Evolutionary conservation across 192 early-diverging fungal genomes (phyloP), one percentile per base, ranked within the genome.

Genomic region (Coemansia javaensis): DNA sequence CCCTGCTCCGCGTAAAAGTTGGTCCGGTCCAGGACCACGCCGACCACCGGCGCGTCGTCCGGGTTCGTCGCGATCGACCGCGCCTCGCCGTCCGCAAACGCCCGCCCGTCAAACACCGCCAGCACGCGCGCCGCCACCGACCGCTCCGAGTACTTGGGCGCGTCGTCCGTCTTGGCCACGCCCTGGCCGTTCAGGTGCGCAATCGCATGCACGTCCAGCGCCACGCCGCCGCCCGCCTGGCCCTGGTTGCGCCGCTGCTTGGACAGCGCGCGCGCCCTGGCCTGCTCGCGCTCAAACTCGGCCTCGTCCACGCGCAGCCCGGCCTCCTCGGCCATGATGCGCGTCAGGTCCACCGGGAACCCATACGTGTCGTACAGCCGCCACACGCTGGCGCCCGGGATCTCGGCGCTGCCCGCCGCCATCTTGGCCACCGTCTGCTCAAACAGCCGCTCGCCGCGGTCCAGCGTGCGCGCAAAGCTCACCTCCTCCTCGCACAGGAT

Each of bases 331-430:
- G 96, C 93, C 93, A 98, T 97, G 40, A 98, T 64, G 37, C 90
- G 87, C 10, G 96, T 98, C 39, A 98, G 79, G 65, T 98, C 96
- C 1, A 95, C 90, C 5, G 96, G 96, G 84, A 98, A 98, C 24
- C 96, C 96, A 63, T 91, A 98, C 12, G 96, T 98, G 59, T 97
- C 96, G 53, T 98, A 98, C 63, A 98, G 68, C n/a, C 91, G 81
- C 93, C 93, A 98, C 9, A 91, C 96, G 68, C 91, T 90, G 34
- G 80, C 81, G 25, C 96, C 96, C 17, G 85, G 81, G 25, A 98
- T 79, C 12, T 76, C 63, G 5, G 40, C 81, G 28, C 73, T 50
- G 27, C 80, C 79, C 18, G 23, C 69, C 20, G 56, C 49, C 56
- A 72, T 63, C 59, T 66, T 66, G 16, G 82, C 49, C 33, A 88